Evolutionary conservation across 2,329 filamentous ascomycete species (phyloP).

Genomic region (Bimuria novae-zelandiae): DNA sequence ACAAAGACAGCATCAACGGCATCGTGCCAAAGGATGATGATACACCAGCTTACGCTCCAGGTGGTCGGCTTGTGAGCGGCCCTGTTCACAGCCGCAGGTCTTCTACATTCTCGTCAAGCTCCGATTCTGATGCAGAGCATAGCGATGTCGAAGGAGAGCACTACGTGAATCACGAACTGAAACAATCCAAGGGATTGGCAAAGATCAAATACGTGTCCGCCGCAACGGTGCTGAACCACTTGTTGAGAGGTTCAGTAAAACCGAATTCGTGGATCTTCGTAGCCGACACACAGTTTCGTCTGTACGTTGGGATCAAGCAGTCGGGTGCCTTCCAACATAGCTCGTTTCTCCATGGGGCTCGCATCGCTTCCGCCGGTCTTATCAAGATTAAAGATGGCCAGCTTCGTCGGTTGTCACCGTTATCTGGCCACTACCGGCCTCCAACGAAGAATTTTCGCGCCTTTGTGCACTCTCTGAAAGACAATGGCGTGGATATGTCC

Average conservation of each 20-base stretch:
- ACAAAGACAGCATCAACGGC: constrained; percentile 77
- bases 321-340: constrained; percentile 89
- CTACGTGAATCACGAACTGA: constrained; percentile 67
- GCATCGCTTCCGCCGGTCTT: constrained; percentile 80
- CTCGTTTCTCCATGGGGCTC: constrained; percentile 81
- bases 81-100: constrained; percentile 20
- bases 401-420: constrained; percentile 70
- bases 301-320: constrained; percentile 90
- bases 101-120: constrained; percentile 32
- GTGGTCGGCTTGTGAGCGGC: constrained; percentile 27
- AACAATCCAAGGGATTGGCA: constrained; percentile 63
- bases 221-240: constrained; percentile 75
- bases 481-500: constrained; percentile 77
- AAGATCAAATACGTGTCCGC: constrained; percentile 71
- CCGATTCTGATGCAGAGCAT: constrained; percentile 51
- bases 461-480: constrained; percentile 74
- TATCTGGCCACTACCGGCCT: constrained; percentile 80
- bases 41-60: constrained; percentile 48
- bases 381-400: constrained; percentile 85
- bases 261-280: constrained; percentile 96
- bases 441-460: constrained; percentile 81
- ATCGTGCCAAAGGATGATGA: constrained; percentile 52
- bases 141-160: constrained; percentile 66
- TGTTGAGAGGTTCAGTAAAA: constrained; percentile 77
- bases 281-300: constrained; percentile 79